A percentile compares a stretch with the other conserved stretches of the same genome.
These are phyloP conservation scores for Exophiala sp. DNA, from an alignment of 2,329 filamentous ascomycete species.

Conservation along the genomic window DNA sequence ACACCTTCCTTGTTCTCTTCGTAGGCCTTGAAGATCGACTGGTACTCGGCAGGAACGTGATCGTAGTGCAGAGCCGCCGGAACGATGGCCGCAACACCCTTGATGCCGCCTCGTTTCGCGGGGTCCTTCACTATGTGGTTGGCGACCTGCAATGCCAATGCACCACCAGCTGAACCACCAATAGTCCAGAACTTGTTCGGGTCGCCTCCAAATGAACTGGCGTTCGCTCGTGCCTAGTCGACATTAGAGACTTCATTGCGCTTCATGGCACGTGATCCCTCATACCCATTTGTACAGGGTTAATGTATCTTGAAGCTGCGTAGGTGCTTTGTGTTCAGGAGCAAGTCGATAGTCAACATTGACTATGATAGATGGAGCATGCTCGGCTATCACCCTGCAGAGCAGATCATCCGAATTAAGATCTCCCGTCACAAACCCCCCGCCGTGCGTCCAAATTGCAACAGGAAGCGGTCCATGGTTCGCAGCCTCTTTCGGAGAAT, in stretches of 20 bases:
- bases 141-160: constrained; percentile 37
- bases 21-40: constrained; percentile 34
- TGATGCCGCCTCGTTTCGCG: constrained; percentile 31
- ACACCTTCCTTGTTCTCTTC: constrained; percentile 37
- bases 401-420: constrained; percentile 37
- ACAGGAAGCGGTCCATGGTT: constrained; percentile 24
- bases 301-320: constrained; percentile 24
- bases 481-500: constrained; percentile 23
- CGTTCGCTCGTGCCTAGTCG: constrained; percentile 23
- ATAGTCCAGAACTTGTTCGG: constrained; percentile 34
- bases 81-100: constrained; percentile 38
- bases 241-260: not conserved
- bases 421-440: constrained; percentile 34
- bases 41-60: constrained; percentile 36
- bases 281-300: constrained; percentile 26
- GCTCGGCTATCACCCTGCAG: constrained; percentile 33
- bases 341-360: constrained; percentile 36
- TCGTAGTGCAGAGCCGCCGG: constrained; percentile 38
- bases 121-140: constrained; percentile 39
- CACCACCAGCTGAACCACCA: constrained; percentile 40
- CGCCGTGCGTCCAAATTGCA: constrained; percentile 27
- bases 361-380: constrained; percentile 34
- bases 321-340: constrained; percentile 26
- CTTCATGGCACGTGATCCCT: not conserved
- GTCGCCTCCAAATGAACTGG: constrained; percentile 22